phyloP scores from a whole-genome alignment of 768 basidiomycete genomes.

The Phaeotremella fagi region DNA sequence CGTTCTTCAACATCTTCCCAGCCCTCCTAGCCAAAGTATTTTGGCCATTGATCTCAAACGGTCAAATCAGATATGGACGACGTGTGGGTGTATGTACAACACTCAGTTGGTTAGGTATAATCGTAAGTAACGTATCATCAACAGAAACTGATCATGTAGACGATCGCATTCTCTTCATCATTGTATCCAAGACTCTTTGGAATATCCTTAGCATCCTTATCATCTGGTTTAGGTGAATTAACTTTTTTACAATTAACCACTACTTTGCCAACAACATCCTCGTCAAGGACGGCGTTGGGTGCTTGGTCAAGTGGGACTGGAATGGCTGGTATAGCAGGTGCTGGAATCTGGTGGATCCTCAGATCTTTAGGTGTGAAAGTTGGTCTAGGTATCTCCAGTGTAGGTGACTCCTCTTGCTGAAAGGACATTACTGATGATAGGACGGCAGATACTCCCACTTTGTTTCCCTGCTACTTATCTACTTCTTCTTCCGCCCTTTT shows the following conservation, averaged over 20 bases:
- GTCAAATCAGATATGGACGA: constrained; percentile 71
- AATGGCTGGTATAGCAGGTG: constrained; percentile 86
- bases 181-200: constrained; percentile 70
- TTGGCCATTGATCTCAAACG: constrained; percentile 87
- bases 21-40: constrained; percentile 78
- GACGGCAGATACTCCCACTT: constrained; percentile 70
- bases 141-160: constrained; percentile 50
- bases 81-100: constrained; percentile 70
- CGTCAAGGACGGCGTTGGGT: constrained; percentile 71
- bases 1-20: constrained; percentile 91
- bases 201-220: constrained; percentile 77
- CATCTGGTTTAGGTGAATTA: constrained; percentile 87
- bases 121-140: constrained; percentile 56
- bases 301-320: constrained; percentile 95
- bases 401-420: constrained; percentile 8
- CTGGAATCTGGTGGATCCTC: constrained; percentile 91
- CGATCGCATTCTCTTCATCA: constrained; percentile 67
- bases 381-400: constrained; percentile 64
- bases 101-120: constrained; percentile 76
- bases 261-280: constrained; percentile 28
- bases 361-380: constrained; percentile 73
- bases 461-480: constrained; percentile 72
- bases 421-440: background rate
- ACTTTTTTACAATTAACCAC: constrained; percentile 87
- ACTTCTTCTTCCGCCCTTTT: constrained; percentile 68